Percentiles rank a stretch among this genome's conserved stretches.
phyloP scores from a whole-genome alignment of 768 basidiomycete genomes.

The Termitomyces titanicus region DNA sequence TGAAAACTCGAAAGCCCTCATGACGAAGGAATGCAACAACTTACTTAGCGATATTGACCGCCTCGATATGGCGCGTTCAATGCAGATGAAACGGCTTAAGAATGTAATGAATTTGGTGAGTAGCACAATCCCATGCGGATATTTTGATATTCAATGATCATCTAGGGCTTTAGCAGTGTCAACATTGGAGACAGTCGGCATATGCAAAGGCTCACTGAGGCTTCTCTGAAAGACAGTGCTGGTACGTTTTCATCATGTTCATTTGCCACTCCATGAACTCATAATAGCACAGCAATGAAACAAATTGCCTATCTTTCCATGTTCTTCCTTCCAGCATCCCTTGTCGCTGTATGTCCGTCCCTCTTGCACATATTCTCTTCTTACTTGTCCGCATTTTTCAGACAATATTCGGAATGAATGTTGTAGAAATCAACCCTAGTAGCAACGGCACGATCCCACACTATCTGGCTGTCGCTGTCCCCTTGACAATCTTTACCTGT shows the following conservation, averaged over 20 bases:
- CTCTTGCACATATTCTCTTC: not conserved
- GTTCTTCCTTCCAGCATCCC: slow-evolving; percentile 56
- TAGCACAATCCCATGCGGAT: not conserved
- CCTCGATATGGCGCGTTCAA: slow-evolving; percentile 34
- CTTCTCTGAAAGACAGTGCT: slow-evolving; percentile 39
- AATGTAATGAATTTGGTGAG: slow-evolving; percentile 49
- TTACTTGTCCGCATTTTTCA: slow-evolving; percentile 15
- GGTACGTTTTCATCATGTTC: slow-evolving; percentile 19
- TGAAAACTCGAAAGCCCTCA: slow-evolving; percentile 20
- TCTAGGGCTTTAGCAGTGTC: slow-evolving; percentile 43
- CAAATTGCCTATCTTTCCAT: slow-evolving; percentile 58
- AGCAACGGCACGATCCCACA: slow-evolving; percentile 30
- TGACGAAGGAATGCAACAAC: slow-evolving; percentile 42
- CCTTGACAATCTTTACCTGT: slow-evolving; percentile 39
- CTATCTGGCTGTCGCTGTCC: slow-evolving; percentile 35
- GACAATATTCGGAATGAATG: slow-evolving; percentile 57
- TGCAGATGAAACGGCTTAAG: slow-evolving; percentile 42
- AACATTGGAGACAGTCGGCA: slow-evolving; percentile 44
- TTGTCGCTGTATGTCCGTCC: slow-evolving; percentile 34
- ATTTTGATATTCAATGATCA: not conserved
- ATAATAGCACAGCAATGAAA: slow-evolving; percentile 35
- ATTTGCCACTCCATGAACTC: not conserved
- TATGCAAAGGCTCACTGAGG: slow-evolving; percentile 38
- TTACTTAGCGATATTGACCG: slow-evolving; percentile 48
- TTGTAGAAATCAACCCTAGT: slow-evolving; percentile 34